These are phyloP conservation scores for Pseudonitzschia multiseries DNA, from an alignment of 108 stramenopile species.

Conservation along the genomic window DNA sequence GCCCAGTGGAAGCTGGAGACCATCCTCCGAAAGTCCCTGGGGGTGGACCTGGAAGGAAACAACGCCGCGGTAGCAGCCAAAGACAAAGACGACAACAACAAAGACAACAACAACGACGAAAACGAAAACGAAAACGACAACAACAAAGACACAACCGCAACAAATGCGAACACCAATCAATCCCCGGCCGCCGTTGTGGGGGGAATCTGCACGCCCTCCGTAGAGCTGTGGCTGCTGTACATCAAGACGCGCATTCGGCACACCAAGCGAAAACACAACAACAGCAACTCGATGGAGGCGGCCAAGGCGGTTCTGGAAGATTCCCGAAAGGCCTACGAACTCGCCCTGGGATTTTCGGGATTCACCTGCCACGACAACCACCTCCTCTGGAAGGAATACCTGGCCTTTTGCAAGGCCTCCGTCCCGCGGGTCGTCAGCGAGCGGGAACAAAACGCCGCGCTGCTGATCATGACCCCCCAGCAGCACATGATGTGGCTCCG, in stretches of 20 bases:
- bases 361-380: constrained; percentile 64
- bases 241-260: constrained; percentile 59
- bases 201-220: constrained; percentile 59
- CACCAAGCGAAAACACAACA: constrained; percentile 40
- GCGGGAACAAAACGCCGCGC: constrained; percentile 23
- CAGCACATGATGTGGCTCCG: constrained; percentile 71
- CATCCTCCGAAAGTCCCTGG: constrained; percentile 54
- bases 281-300: constrained; percentile 9
- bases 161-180: constrained; percentile 12
- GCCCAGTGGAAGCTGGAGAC: constrained; percentile 60
- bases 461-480: constrained; percentile 43
- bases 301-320: constrained; percentile 41
- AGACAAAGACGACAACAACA: constrained; percentile 4
- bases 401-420: constrained; percentile 65
- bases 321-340: constrained; percentile 64
- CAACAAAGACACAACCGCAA: constrained; percentile 16
- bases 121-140: constrained; percentile 1
- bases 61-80: not conserved
- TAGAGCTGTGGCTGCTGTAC: constrained; percentile 78
- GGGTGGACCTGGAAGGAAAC: constrained; percentile 55
- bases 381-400: constrained; percentile 74
- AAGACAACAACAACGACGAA: not conserved
- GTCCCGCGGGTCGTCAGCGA: constrained; percentile 38
- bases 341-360: constrained; percentile 60
- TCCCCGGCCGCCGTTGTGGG: constrained; percentile 31